Evolutionary conservation across 345 rosid genomes (phyloP), one percentile per base, ranked within the genome.

Genomic region (Salix viminalis): DNA sequence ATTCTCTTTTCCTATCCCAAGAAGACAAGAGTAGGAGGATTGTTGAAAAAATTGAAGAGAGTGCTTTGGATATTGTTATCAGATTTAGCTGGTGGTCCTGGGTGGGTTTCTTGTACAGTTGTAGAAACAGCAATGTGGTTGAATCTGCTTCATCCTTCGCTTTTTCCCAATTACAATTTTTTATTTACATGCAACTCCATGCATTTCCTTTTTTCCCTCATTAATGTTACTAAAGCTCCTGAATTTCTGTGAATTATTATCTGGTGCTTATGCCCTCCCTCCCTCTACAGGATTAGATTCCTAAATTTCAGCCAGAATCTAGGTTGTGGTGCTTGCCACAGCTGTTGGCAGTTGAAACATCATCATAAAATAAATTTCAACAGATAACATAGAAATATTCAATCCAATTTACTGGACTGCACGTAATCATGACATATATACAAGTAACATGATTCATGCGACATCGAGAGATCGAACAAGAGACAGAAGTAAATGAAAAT

Each of bases 51-150:
- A 18, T 21, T 52, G 36, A 61, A 65, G 52, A 71, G 44, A 65
- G 42, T 62, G 68, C 76, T 67, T 75, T 74, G 66, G 70, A 62
- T 69, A 10, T 58, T 76, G 66, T 41, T 18, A 69, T 48, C 64
- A 58, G 69, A 77, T 67, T 75, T 60, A 73, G 71, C 32, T 76
- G 52, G 72, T 23, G 71, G 39, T 65, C 71, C 67, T 85, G 36
- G 41, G 32, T 58, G 80, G 76, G 67, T 75, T 72, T 84, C 60
- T 76, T 90, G 97, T 94, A 90, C 88, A 94, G 88, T 78, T 73
- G 74, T 82, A 83, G 83, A 78, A 85, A 80, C 80, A 82, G 76
- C 75, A 83, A 77, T 79, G 77, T 62, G 65, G 79, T 80, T 84
- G 75, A 65, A 77, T 74, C 11, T 56, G 28, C 28, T 70, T 56